Conservation (phyloP, 2,329 filamentous ascomycete species). For the Trichoderma breve region DNA sequence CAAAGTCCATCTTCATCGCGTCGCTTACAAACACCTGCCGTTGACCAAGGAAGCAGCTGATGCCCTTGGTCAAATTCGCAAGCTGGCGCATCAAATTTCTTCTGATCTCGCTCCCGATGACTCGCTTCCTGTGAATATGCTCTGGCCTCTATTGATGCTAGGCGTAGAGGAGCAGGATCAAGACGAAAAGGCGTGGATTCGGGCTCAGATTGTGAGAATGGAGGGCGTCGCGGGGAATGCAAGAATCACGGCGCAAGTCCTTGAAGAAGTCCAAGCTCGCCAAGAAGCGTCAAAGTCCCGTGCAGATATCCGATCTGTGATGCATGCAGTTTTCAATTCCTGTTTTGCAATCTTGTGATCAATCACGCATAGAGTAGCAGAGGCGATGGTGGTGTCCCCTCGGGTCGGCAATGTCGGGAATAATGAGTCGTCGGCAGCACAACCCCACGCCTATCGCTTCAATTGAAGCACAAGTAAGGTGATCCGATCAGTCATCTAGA, state of each 20-base stretch:
- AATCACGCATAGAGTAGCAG: not conserved
- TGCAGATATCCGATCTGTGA: slow-evolving; percentile 46
- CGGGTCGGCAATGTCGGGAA: slow-evolving; percentile 14
- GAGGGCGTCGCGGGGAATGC: slow-evolving; percentile 45
- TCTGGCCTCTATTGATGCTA: slow-evolving; percentile 57
- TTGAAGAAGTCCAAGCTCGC: slow-evolving; percentile 45
- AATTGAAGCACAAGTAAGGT: not conserved
- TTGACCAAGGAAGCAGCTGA: slow-evolving; percentile 48
- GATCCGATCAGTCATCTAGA: not conserved
- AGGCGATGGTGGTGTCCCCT: not conserved
- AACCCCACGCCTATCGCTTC: not conserved
- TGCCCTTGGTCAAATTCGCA: slow-evolving; percentile 49
- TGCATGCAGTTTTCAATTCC: slow-evolving; percentile 49
- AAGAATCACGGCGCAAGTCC: slow-evolving; percentile 44
- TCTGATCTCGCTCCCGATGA: slow-evolving; percentile 41
- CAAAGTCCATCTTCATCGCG: slow-evolving; percentile 55
- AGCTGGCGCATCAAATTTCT: slow-evolving; percentile 44
- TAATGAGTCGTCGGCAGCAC: not conserved
- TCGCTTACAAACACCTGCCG: slow-evolving; percentile 54
- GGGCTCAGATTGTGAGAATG: slow-evolving; percentile 47
- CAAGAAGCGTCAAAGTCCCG: slow-evolving; percentile 37
- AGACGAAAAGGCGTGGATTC: slow-evolving; percentile 50
- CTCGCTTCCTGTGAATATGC: slow-evolving; percentile 53
- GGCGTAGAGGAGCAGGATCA: slow-evolving; percentile 53
- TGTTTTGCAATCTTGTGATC: slow-evolving; percentile 52